phyloP scores from a whole-genome alignment of 164 flowering plant species.

The Dillenia suffruticosa region DNA sequence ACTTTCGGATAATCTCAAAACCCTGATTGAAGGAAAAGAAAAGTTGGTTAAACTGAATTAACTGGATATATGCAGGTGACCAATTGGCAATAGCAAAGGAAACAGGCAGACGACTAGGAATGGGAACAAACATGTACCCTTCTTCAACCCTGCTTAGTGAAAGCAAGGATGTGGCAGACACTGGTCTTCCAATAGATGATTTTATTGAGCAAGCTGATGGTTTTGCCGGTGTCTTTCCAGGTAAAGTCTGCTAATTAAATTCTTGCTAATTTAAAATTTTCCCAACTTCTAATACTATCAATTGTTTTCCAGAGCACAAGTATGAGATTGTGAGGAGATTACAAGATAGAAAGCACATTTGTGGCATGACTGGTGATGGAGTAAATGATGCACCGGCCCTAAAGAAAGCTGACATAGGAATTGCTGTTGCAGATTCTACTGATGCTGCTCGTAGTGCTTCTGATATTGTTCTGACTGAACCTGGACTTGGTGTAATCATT shows the following conservation, averaged over 20 bases:
- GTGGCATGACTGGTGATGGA: conserved; percentile 78
- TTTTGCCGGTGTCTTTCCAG: conserved; percentile 78
- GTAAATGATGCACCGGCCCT: conserved; percentile 74
- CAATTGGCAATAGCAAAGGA: conserved; percentile 65
- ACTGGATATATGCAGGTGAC: conserved; percentile 33
- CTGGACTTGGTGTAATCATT: conserved; percentile 68
- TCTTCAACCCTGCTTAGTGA: conserved; percentile 54
- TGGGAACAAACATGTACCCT: conserved; percentile 75
- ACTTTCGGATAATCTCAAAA: too few relatives aligned
- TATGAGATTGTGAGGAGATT: conserved; percentile 55
- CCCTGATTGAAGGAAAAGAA: too few relatives aligned
- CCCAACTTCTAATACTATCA: conserved; percentile 2
- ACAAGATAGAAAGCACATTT: conserved; percentile 60
- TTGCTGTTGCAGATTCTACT: conserved; percentile 68
- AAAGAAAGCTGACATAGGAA: conserved; percentile 60
- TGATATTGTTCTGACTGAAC: conserved; percentile 69
- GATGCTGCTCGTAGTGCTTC: conserved; percentile 73
- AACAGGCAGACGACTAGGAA: conserved; percentile 67
- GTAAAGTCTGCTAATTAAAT: conserved; percentile 14
- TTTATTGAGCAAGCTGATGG: conserved; percentile 72
- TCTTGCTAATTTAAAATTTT: background rate
- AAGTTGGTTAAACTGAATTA: too few relatives aligned
- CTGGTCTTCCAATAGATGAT: conserved; percentile 46
- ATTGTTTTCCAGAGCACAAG: conserved; percentile 43
- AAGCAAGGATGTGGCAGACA: conserved; percentile 25